Conservation (phyloP, 257 asterid species). For the Euphrasia confusa region DNA sequence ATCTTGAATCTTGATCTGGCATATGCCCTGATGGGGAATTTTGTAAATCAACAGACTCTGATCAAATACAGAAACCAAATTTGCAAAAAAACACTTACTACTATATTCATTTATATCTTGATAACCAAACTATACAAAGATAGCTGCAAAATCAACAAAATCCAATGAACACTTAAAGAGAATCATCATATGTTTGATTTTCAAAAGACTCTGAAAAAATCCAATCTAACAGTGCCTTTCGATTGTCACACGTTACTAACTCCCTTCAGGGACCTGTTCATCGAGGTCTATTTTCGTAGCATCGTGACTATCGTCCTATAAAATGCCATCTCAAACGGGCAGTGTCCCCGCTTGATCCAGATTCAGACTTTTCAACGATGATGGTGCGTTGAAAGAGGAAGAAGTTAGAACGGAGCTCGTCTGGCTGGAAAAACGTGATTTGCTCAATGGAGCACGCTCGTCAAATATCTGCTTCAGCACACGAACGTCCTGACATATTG, state of each 20-base stretch:
- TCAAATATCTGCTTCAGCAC: conserved; percentile 57
- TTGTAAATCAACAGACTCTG: conserved; percentile 14
- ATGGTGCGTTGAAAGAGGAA: conserved; percentile 35
- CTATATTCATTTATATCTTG: neutral
- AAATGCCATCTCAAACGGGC: conserved; percentile 6
- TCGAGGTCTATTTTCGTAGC: conserved; percentile 17
- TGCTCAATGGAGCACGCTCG: conserved; percentile 46
- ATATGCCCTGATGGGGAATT: conserved; percentile 13
- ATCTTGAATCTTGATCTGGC: neutral
- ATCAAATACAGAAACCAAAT: neutral
- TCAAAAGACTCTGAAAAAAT: conserved; percentile 32
- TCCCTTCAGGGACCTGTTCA: conserved; percentile 22
- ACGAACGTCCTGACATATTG: conserved; percentile 64
- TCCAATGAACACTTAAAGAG: neutral
- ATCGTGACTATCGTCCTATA: neutral
- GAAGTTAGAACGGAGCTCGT: conserved; percentile 59
- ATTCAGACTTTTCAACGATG: conserved; percentile 38
- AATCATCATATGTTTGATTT: neutral
- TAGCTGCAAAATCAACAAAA: neutral
- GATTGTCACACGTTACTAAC: conserved; percentile 27
- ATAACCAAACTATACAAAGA: conserved; percentile 1
- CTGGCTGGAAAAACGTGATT: conserved; percentile 47
- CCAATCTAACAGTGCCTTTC: conserved; percentile 50
- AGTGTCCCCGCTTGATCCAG: conserved; percentile 30
- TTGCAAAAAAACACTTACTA: neutral